Percentiles rank a stretch among this genome's conserved stretches.
phyloP scores from a whole-genome alignment of 805 yeast genomes.

The Candida golubevii region DNA sequence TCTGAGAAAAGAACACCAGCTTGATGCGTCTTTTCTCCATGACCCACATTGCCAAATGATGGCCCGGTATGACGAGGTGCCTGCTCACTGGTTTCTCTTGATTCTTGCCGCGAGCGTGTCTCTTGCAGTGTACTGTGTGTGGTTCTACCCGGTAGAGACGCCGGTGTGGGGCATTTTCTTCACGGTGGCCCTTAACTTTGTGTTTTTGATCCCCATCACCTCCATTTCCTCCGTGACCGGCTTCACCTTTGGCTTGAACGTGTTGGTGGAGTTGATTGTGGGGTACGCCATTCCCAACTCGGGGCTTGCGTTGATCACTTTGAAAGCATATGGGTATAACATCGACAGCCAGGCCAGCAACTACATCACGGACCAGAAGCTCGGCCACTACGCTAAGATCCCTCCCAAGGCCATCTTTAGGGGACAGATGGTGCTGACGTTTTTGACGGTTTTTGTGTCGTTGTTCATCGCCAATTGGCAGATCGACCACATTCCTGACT shows the following conservation, averaged over 20 bases:
- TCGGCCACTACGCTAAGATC: slow-evolving; percentile 25
- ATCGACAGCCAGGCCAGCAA: slow-evolving; percentile 62
- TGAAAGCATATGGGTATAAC: slow-evolving; percentile 51
- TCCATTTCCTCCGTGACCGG: slow-evolving; percentile 62
- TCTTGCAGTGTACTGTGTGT: slow-evolving; percentile 41
- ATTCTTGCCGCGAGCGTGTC: slow-evolving; percentile 44
- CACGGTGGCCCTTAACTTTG: slow-evolving; percentile 49
- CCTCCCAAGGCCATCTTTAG: slow-evolving; percentile 25
- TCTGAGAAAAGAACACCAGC: slow-evolving; percentile 3
- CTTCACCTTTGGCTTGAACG: slow-evolving; percentile 54
- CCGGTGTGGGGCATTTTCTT: slow-evolving; percentile 63
- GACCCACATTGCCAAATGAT: slow-evolving; percentile 60
- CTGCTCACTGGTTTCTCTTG: slow-evolving; percentile 64
- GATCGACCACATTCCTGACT: slow-evolving; percentile 29
- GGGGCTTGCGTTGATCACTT: slow-evolving; percentile 56
- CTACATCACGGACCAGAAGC: slow-evolving; percentile 34
- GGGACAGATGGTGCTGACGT: slow-evolving; percentile 39
- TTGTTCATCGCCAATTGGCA: slow-evolving; percentile 39
- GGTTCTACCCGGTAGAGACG: slow-evolving; percentile 48
- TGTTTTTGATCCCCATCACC: slow-evolving; percentile 58
- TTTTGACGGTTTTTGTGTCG: slow-evolving; percentile 32
- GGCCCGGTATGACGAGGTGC: slow-evolving; percentile 61
- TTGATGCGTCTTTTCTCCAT: slow-evolving; percentile 18
- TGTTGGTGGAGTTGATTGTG: slow-evolving; percentile 57
- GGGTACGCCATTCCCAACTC: slow-evolving; percentile 65